Base-by-base conservation (phyloP, 345 rosid genomes). In the Ceriops zippeliana region DNA sequence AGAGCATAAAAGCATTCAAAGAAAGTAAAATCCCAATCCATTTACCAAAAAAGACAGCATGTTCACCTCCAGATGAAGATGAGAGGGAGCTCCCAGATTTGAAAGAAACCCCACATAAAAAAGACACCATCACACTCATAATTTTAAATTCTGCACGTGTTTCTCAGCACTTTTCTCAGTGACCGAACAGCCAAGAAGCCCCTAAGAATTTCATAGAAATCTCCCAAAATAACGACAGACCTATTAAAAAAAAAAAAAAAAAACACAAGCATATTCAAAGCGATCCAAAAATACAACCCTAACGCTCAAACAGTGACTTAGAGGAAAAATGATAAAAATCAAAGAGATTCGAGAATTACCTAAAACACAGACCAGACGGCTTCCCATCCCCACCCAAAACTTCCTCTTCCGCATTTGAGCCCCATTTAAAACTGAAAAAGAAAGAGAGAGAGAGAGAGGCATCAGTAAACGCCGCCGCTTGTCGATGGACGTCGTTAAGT, bases 321-420 rank as follows among this genome's bases (percentile, higher is more conserved):
- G 5, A 4, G 3, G 31, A 21, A 10, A 10, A 52, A 63, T 2
- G 5, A 51, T 8, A 19, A 67, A 24, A 66, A 34, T 51, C 22
- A 46, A 0, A 37, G 11, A 73, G 73, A 68, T 61, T 26, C 70
- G 59, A 26, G 32, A 62, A 61, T 82, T 76, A 85, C 88, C 86
- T 42, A 61, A 60, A 65, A 78, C 60, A 63, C 68, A 71, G 70
- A 65, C 74, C 58, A 11, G 17, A 42, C 17, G 49, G 49, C 73
- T 75, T 42, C 52, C 80, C 38, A 73, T 37, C 79, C 83, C 73
- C 75, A 73, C 49, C 76, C 65, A 70, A 69, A 75, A 73, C 75
- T 70, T 70, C 76, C 75, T 68, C 79, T 63, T 58, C 32, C 49
- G 69, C 62, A 67, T 71, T 61, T 61, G 81, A 78, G 79, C 77